Evolutionary conservation across 768 basidiomycete genomes (phyloP).

Genomic region (Cyathus striatus): DNA sequence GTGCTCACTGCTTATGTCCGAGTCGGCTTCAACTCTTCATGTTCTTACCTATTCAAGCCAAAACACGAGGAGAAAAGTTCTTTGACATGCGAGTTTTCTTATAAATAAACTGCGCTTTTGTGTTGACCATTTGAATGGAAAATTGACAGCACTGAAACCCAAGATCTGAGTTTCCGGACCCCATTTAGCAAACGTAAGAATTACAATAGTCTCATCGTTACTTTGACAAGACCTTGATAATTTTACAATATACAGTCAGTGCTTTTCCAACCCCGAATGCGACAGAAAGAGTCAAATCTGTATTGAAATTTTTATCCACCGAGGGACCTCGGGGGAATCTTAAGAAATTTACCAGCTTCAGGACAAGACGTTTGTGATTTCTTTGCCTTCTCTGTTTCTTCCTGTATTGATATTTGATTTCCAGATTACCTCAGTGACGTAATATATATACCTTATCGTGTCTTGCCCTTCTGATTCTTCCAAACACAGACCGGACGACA

Average conservation of each 20-base stretch:
- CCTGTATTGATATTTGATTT: neutral
- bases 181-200: slow-evolving; percentile 27
- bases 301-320: slow-evolving; percentile 56
- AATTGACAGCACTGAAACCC: slow-evolving; percentile 76
- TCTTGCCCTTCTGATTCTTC: neutral
- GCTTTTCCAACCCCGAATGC: slow-evolving; percentile 56
- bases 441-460: neutral
- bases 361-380: slow-evolving; percentile 50
- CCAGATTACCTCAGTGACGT: neutral
- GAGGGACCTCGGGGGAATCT: slow-evolving; percentile 55
- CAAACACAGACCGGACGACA: slow-evolving; percentile 64
- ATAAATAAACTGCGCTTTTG: slow-evolving; percentile 4
- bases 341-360: slow-evolving; percentile 54
- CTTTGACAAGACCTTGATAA: slow-evolving; percentile 5
- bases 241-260: slow-evolving; percentile 26
- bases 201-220: slow-evolving; percentile 25
- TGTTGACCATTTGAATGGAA: too few relatives aligned
- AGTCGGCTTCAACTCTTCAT: slow-evolving; percentile 1
- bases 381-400: slow-evolving; percentile 5
- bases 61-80: slow-evolving; percentile 74
- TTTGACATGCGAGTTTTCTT: slow-evolving; percentile 68
- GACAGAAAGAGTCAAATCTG: slow-evolving; percentile 44
- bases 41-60: slow-evolving; percentile 69
- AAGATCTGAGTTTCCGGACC: slow-evolving; percentile 43
- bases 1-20: slow-evolving; percentile 16